Evolutionary conservation across 2,329 filamentous ascomycete species (phyloP).

Genomic region (Lachnellula willkommii): DNA sequence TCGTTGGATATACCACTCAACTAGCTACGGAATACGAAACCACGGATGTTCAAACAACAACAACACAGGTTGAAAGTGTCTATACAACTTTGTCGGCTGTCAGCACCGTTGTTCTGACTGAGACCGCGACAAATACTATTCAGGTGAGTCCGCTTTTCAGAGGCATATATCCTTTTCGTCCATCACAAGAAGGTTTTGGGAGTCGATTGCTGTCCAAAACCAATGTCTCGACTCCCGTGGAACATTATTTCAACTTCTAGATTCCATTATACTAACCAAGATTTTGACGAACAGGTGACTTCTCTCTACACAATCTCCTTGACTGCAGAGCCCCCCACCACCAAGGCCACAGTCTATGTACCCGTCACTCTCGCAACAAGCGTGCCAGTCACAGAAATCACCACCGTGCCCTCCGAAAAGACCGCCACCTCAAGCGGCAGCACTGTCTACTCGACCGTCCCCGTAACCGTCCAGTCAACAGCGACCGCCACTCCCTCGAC

Average conservation of each 20-base stretch:
- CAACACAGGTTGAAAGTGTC: conserved; percentile 36
- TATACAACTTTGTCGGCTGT: conserved; percentile 40
- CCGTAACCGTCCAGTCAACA: background rate
- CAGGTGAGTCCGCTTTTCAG: conserved; percentile 35
- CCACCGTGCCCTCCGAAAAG: conserved; percentile 23
- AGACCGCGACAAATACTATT: conserved; percentile 39
- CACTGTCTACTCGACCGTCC: conserved; percentile 9
- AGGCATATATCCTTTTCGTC: no score
- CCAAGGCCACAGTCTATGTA: conserved; percentile 19
- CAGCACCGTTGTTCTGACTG: conserved; percentile 37
- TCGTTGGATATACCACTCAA: conserved; percentile 33
- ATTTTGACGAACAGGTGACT: conserved; percentile 34
- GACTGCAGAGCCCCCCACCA: conserved; percentile 22
- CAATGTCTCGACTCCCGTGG: no score
- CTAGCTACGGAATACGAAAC: conserved; percentile 31
- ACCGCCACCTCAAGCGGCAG: conserved; percentile 16
- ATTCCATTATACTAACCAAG: no score
- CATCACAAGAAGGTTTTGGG: no score
- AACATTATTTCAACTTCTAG: no score
- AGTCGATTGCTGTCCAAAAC: no score
- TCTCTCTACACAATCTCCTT: conserved; percentile 24
- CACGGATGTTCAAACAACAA: conserved; percentile 35
- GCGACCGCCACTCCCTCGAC: conserved; percentile 7
- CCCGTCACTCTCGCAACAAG: conserved; percentile 21
- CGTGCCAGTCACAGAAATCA: conserved; percentile 16